Base-by-base conservation (phyloP, 2,329 filamentous ascomycete species). In the Diaporthe ilicicola region DNA sequence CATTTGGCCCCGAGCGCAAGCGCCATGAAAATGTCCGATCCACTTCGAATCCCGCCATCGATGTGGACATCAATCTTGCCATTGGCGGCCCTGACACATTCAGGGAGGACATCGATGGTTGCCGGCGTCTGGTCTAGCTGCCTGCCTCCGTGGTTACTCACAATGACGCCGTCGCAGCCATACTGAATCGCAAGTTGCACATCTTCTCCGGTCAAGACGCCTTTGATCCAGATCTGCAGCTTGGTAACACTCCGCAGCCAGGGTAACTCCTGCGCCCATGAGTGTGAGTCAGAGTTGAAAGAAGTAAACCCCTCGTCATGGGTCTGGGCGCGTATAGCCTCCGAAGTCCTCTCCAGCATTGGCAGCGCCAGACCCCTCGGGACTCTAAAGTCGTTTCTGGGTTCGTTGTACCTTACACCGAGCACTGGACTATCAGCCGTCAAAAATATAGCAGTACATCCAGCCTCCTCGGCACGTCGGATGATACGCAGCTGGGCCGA, bases 231-330 rank as follows among this genome's bases (percentile, higher is more conserved):
- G 84, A 93, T 74, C 76, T 90, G 82, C 15, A 89, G 83, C 56
- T 62, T 62, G 10, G 0, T 85, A 84, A 37, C 88, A 86, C 71
- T 83, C 80, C 78, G 83, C 85, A 82, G 90, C 88, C 29, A 93
- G 77, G 90, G 91, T 93, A 6, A 84, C 81, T 1, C 83, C 77
- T 92, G 91, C 48, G 87, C 84, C 91, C 91, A 94, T 6, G 76
- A 85, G 19, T 90, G 81, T n/a, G 85, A 84, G 4, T 88, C 75
- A 77, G 91, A 89, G 76, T 92, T 85, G 79, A 87, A 88, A 42
- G 80, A 76, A n/a, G 87, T 86, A 27, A 69, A 64, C 4, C 70
- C 70, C 17, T 71, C 65, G n/a, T 69, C 55, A n/a, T 55, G 56
- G 7, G 17, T 34, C 39, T 62, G 56, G 5, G 56, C 17, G 9